Base-by-base conservation (phyloP, 2,329 filamentous ascomycete species). In the Colletotrichum melonis region DNA sequence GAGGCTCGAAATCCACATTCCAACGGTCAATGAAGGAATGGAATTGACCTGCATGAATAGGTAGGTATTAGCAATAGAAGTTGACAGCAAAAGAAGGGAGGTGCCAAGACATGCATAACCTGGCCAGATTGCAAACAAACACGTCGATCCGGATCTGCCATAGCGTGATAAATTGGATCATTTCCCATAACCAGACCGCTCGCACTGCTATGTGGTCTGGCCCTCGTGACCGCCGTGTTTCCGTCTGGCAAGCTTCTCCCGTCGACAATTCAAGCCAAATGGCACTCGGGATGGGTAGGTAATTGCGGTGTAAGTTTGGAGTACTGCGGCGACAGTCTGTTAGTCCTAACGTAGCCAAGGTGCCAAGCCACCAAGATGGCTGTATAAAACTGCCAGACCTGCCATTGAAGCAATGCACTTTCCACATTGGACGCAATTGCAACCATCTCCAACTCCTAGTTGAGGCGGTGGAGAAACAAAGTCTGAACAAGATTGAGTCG, bases 121-220 rank as follows among this genome's bases (percentile, higher is more conserved):
- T 59, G 58, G 65, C 49, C 24, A 69, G 32, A 59, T 69, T 72
- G 69, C 58, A 72, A 69, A 60, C 66, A 60, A 73, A 69, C 55
- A 63, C 32, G 59, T 19, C 30, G 59, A 72, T 64, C 65, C 26
- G 30, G 58, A 59, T 57, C 54, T 55, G 55, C 59, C 59, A 69
- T 60, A 56, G 55, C 60, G 67, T 70, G 70, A 73, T 73, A 56
- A 64, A 73, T 73, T 70, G 70, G 67, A 69, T 49, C 59, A 70
- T 73, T 65, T 60, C 59, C 32, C 60, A 38, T 55, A 26, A 64
- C 46, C 22, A 46, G 14, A 35, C 32, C 24, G 46, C 24, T n/a
- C 12, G n/a, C 46, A n/a, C 32, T 30, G 38, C 9, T 24, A 14
- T 26, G 46, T 28, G 38, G 38, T 19, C 16, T 54, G 24, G 3